Conservation (phyloP, 2,329 filamentous ascomycete species). For the Phyllosticta paracitricarpa region DNA sequence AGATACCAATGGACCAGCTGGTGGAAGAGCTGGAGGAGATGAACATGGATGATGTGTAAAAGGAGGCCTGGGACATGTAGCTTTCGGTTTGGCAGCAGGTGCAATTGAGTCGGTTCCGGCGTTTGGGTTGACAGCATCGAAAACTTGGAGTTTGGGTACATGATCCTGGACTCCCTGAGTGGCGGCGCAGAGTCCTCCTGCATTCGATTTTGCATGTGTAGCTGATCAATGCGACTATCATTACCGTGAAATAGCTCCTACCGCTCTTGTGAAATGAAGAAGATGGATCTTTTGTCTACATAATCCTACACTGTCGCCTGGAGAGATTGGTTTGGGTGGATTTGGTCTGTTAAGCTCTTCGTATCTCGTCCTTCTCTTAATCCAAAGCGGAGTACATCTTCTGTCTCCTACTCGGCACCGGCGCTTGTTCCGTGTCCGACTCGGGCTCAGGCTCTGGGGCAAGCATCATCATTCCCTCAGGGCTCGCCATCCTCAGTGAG, state of each 20-base stretch:
- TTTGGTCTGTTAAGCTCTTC: no score
- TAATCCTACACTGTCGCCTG: no score
- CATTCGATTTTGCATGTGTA: background rate
- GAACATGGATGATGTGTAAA: constrained; percentile 48
- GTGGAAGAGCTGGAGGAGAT: constrained; percentile 91
- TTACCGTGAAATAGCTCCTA: no score
- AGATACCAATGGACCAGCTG: constrained; percentile 48
- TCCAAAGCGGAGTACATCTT: background rate
- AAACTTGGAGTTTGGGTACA: background rate
- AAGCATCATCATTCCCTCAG: constrained; percentile 1
- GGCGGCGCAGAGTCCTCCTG: background rate
- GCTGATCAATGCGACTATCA: background rate
- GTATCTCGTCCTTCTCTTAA: background rate
- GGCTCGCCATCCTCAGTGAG: background rate
- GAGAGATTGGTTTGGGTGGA: no score
- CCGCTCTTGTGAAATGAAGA: no score
- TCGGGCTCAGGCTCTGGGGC: constrained; percentile 5
- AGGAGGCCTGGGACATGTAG: background rate
- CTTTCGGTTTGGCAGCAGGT: background rate
- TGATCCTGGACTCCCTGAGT: background rate
- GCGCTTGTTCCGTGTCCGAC: background rate
- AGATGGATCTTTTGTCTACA: no score
- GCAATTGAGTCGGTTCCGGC: background rate
- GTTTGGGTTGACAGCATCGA: background rate
- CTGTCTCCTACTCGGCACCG: background rate